Conservation (phyloP, 495 filamentous ascomycete genomes). For the Hypoxylon subgilvum region DNA sequence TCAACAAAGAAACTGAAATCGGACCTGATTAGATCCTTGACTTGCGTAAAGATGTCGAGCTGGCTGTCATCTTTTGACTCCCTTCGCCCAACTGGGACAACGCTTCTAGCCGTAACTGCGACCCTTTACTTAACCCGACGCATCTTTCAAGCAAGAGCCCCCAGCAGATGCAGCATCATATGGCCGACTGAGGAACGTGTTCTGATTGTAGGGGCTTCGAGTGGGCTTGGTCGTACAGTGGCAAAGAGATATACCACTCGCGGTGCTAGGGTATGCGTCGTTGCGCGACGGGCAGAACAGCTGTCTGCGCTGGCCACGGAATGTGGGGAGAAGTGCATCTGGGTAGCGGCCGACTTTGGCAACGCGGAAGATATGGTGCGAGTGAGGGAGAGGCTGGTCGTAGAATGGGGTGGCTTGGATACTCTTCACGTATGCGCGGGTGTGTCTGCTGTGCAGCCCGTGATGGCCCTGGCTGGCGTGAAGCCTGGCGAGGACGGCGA, state of each 20-base stretch:
- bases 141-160: background rate
- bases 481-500: conserved; percentile 22
- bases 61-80: conserved; percentile 3
- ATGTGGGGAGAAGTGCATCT: conserved; percentile 37
- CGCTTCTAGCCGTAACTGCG: background rate
- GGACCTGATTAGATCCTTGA: no score
- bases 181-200: conserved; percentile 33
- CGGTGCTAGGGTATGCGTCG: conserved; percentile 36
- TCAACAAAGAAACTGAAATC: no score
- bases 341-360: conserved; percentile 36
- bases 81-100: background rate
- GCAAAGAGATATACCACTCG: conserved; percentile 34
- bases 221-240: conserved; percentile 38
- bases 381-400: conserved; percentile 25
- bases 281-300: conserved; percentile 34
- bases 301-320: conserved; percentile 28
- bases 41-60: conserved; percentile 5
- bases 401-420: conserved; percentile 39
- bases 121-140: conserved; percentile 8
- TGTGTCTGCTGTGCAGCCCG: conserved; percentile 43
- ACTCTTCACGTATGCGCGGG: conserved; percentile 40
- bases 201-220: conserved; percentile 41
- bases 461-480: conserved; percentile 37
- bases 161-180: conserved; percentile 10
- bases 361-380: conserved; percentile 31